A percentile compares a stretch with the other conserved stretches of the same genome.
Evolutionary conservation across 257 asterid genomes (phyloP).

Genomic region (Orobanche coerulescens): DNA sequence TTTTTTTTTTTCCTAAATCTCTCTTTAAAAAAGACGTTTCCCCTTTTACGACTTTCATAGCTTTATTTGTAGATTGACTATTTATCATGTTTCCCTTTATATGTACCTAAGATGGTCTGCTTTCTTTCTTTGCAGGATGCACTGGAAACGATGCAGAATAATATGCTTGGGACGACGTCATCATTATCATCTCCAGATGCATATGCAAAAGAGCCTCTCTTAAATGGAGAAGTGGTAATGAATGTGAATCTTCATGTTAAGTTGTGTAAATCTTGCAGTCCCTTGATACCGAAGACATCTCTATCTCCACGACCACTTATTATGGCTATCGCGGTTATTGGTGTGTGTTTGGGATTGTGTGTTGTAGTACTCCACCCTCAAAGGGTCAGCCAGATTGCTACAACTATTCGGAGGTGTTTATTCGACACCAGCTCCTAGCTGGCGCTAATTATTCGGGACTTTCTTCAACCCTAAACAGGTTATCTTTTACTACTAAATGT

Average conservation of each 20-base stretch:
- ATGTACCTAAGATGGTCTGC: neutral
- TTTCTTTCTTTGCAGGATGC: constrained; percentile 28
- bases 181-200: constrained; percentile 22
- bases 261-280: constrained; percentile 34
- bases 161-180: constrained; percentile 14
- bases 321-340: constrained; percentile 31
- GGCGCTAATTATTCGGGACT: neutral
- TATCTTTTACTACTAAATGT: neutral
- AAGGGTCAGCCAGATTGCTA: constrained; percentile 41
- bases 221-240: constrained; percentile 46
- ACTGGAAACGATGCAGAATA: constrained; percentile 20
- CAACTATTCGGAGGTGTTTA: constrained; percentile 56
- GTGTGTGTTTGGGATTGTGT: constrained; percentile 71
- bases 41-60: too few species aligned
- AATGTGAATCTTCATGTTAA: constrained; percentile 30
- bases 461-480: neutral
- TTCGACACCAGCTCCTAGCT: constrained; percentile 23
- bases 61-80: too few species aligned
- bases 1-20: too few species aligned
- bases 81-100: too few species aligned
- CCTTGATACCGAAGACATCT: constrained; percentile 23
- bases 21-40: too few species aligned
- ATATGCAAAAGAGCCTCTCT: constrained; percentile 46
- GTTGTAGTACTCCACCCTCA: constrained; percentile 59
- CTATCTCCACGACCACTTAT: constrained; percentile 43